phyloP scores from a whole-genome alignment of 805 yeast species.

The Lachancea cidri region DNA sequence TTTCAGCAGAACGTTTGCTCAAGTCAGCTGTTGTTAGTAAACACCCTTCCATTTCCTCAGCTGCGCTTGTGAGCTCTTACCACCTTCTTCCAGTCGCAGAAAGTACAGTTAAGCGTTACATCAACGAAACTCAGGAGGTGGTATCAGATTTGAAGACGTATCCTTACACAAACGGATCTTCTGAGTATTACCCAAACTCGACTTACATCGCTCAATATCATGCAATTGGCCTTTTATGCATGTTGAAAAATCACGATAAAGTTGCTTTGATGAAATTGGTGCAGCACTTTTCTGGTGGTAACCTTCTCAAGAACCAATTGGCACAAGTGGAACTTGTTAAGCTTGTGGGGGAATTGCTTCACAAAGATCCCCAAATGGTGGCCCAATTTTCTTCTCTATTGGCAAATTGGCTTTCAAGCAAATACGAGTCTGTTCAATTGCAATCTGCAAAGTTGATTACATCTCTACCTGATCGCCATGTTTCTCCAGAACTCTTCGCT shows the following conservation, averaged over 20 bases:
- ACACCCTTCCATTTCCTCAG: constrained; percentile 82
- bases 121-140: constrained; percentile 93
- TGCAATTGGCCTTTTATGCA: constrained; percentile 86
- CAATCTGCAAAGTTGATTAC: constrained; percentile 72
- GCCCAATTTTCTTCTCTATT: constrained; percentile 46
- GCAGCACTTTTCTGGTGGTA: constrained; percentile 62
- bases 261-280: constrained; percentile 91
- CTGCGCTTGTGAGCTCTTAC: constrained; percentile 90
- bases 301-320: constrained; percentile 67
- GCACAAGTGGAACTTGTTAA: constrained; percentile 84
- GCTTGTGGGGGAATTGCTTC: constrained; percentile 64
- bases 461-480: constrained; percentile 45
- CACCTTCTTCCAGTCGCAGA: constrained; percentile 85
- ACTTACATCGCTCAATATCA: constrained; percentile 90
- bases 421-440: constrained; percentile 82
- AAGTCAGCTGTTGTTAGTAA: constrained; percentile 89
- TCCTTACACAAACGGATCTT: constrained; percentile 35
- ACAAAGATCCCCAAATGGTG: constrained; percentile 64
- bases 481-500: constrained; percentile 60
- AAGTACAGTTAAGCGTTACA: constrained; percentile 89
- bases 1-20: constrained; percentile 87
- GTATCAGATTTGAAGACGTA: constrained; percentile 43
- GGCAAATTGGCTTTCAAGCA: constrained; percentile 66
- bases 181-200: constrained; percentile 55
- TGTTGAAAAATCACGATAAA: constrained; percentile 82